phyloP scores from a whole-genome alignment of 2,329 filamentous ascomycete species.

The Alternaria triticina region DNA sequence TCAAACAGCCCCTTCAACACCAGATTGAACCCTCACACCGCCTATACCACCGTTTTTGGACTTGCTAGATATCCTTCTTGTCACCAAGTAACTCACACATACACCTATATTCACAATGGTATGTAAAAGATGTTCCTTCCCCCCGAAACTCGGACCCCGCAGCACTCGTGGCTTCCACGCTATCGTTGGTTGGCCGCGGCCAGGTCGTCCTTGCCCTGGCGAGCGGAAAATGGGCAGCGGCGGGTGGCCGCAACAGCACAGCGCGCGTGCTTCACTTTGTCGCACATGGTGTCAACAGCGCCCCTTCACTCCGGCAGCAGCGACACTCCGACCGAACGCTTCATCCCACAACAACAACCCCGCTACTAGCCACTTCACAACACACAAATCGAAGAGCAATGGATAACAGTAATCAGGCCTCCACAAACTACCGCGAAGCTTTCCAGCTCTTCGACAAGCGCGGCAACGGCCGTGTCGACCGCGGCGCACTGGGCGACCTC shows the following conservation, averaged over 20 bases:
- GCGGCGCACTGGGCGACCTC: slow-evolving; percentile 88
- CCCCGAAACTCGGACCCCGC: background rate
- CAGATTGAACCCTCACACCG: slow-evolving; percentile 16
- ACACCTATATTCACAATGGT: slow-evolving; percentile 23
- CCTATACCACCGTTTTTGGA: slow-evolving; percentile 9
- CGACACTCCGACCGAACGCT: background rate
- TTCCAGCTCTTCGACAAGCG: slow-evolving; percentile 99
- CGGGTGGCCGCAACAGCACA: slow-evolving; percentile 17
- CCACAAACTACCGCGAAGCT: slow-evolving; percentile 99
- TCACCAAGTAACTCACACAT: background rate
- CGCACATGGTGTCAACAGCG: background rate
- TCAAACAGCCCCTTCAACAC: slow-evolving; percentile 29
- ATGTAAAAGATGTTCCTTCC: slow-evolving; percentile 7
- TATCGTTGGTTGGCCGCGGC: slow-evolving; percentile 16
- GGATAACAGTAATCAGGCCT: slow-evolving; percentile 61
- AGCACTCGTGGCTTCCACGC: background rate
- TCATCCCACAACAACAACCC: background rate
- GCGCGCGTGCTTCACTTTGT: background rate
- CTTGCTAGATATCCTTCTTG: slow-evolving; percentile 13
- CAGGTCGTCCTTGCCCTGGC: slow-evolving; percentile 20
- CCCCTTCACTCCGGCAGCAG: background rate
- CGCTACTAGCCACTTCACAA: slow-evolving; percentile 9
- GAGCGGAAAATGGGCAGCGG: slow-evolving; percentile 9
- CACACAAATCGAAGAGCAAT: slow-evolving; percentile 30
- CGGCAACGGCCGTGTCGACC: slow-evolving; percentile 87